Base-by-base conservation (phyloP, 768 basidiomycete genomes). In the Lepiota venenata region DNA sequence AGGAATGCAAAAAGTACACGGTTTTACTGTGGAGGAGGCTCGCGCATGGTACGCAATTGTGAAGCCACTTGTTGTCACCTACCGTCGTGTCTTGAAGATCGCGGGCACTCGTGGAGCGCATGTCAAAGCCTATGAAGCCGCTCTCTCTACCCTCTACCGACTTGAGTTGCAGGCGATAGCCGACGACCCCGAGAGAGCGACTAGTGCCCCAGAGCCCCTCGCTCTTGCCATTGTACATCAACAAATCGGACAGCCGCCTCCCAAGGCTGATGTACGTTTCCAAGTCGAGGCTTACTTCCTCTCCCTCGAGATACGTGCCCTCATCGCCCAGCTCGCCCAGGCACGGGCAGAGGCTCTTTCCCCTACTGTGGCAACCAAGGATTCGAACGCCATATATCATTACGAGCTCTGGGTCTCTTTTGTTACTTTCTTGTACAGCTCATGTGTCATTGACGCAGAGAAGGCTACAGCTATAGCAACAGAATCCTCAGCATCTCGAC, bases 211-310 rank as follows among this genome's bases (percentile, higher is more conserved):
- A 0, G 60, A 75, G 55, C 72, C 76, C 48, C 61, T 76, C 53
- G 82, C 83, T 1, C 74, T 85, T 73, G 71, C 74, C 18, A 64
- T 76, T 39, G 81, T 84, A 0, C 75, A 66, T 56, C 64, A 74
- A 41, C 69, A 77, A 44, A 74, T 87, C 16, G 86, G 85, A 0
- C 80, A 80, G 59, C 73, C 78, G 0, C 76, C 74, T 41, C 86
- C 83, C 6, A 75, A 74, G 6, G 83, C 82, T 0, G 84, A 87
- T 64, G 72, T 73, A 40, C 74, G 83, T 36, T 84, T 82, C 66
- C 58, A 76, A 11, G 80, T 86, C 7, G 85, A 87, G 62, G 84
- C 83, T 0, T 72, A 84, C 49, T 81, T 79, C 76, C 58, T 67
- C 10, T 78, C 79, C 5, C 63, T 88, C 37, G 66, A 80, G 22